phyloP scores from a whole-genome alignment of 371 early-diverging fungal species.

The Mortierella sp. region DNA sequence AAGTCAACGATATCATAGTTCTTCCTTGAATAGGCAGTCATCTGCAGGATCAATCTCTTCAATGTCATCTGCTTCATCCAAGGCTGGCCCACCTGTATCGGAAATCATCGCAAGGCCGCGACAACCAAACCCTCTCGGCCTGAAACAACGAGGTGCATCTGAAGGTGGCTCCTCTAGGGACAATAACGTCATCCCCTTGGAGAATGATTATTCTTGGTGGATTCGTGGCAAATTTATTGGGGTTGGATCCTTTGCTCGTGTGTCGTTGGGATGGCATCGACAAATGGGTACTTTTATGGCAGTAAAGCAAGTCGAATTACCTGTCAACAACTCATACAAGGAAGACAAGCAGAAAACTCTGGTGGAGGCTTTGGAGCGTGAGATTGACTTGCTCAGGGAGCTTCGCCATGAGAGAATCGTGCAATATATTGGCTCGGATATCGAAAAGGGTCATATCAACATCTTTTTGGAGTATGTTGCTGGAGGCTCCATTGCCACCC shows the following conservation, averaged over 20 bases:
- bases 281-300: constrained; percentile 94
- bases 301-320: constrained; percentile 96
- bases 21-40: constrained; percentile 34
- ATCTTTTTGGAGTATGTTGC: constrained; percentile 99
- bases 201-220: constrained; percentile 69
- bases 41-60: constrained; percentile 43
- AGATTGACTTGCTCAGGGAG: constrained; percentile 91
- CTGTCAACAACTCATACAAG: constrained; percentile 74
- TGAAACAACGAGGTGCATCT: constrained; percentile 26
- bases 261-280: constrained; percentile 92
- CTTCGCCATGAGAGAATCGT: constrained; percentile 96
- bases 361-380: constrained; percentile 88
- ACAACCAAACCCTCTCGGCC: constrained; percentile 9
- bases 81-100: constrained; percentile 9
- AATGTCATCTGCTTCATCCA: constrained; percentile 13
- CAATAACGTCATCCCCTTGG: constrained; percentile 37
- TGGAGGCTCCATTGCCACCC: constrained; percentile 94
- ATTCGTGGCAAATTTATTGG: constrained; percentile 95
- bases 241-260: constrained; percentile 97
- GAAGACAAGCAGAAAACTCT: constrained; percentile 72
- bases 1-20: constrained; percentile 44
- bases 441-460: constrained; percentile 85
- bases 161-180: constrained; percentile 36
- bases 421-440: constrained; percentile 91
- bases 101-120: constrained; percentile 31